Evolutionary conservation across 257 asterid species (phyloP).

Genomic region (Primulina eburnea): DNA sequence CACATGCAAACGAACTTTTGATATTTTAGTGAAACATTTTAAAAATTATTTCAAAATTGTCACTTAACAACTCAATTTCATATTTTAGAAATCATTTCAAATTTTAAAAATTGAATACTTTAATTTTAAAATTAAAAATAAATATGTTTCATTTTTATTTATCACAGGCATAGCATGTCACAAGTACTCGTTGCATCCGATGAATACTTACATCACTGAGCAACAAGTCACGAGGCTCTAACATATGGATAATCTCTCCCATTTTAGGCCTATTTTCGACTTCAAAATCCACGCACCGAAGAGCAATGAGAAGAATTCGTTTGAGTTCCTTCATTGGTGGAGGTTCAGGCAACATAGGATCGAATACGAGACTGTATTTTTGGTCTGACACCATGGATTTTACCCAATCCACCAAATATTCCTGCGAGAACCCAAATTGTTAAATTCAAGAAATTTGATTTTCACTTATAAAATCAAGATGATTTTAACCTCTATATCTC

Average conservation of each 20-base stretch:
- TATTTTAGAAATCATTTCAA: no score
- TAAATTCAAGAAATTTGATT: not conserved
- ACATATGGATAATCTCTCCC: slow-evolving; percentile 51
- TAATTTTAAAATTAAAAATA: no score
- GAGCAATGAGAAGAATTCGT: slow-evolving; percentile 45
- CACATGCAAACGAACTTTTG: no score
- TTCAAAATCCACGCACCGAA: slow-evolving; percentile 58
- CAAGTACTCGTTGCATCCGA: not conserved
- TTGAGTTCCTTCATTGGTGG: slow-evolving; percentile 38
- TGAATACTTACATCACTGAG: slow-evolving; percentile 40
- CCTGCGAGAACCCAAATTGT: slow-evolving; percentile 30
- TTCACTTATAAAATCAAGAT: no score
- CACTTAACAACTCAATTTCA: no score
- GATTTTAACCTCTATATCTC: slow-evolving; percentile 39
- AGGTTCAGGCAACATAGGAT: slow-evolving; percentile 41
- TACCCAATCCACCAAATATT: slow-evolving; percentile 50
- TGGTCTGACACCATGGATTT: slow-evolving; percentile 34
- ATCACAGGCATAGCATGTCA: no score
- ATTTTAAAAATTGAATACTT: no score
- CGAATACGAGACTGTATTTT: slow-evolving; percentile 33
- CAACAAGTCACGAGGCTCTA: slow-evolving; percentile 47
- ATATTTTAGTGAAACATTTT: no score
- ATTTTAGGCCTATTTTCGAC: slow-evolving; percentile 45
- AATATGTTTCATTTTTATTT: no score
- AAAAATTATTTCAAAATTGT: no score